Percentiles rank a stretch among this genome's conserved stretches.
Conservation (phyloP, 176 grass and related monocot genomes). For the Dendrocalamus sinicus region DNA sequence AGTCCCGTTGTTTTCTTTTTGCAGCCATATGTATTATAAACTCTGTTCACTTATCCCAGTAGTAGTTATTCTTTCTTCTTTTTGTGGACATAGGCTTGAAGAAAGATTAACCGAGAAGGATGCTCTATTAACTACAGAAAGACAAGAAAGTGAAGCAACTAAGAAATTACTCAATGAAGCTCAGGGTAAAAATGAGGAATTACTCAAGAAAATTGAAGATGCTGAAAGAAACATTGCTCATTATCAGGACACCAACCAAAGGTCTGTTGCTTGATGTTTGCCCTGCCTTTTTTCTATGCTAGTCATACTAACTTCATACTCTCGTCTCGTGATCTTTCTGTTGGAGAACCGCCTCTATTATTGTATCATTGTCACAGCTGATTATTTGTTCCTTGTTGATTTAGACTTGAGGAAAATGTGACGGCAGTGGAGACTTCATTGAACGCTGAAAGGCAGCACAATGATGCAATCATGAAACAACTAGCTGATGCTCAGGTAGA, state of each 20-base stretch:
- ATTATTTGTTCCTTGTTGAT: slow-evolving; percentile 45
- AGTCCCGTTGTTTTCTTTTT: slow-evolving; percentile 2
- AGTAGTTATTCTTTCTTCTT: slow-evolving; percentile 40
- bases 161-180: slow-evolving; percentile 64
- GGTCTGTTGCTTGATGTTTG: slow-evolving; percentile 53
- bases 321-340: slow-evolving; percentile 23
- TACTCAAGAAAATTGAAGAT: slow-evolving; percentile 62
- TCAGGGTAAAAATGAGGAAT: slow-evolving; percentile 59
- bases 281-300: slow-evolving; percentile 12
- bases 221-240: slow-evolving; percentile 55
- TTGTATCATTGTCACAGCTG: slow-evolving; percentile 7
- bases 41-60: slow-evolving; percentile 21
- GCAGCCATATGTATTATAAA: slow-evolving; percentile 26
- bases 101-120: slow-evolving; percentile 74
- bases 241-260: slow-evolving; percentile 62
- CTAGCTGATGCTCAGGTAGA: slow-evolving; percentile 53
- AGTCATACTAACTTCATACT: not conserved
- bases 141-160: slow-evolving; percentile 62
- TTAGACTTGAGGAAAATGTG: slow-evolving; percentile 61
- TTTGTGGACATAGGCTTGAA: slow-evolving; percentile 68
- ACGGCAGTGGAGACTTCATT: slow-evolving; percentile 55
- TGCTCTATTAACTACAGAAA: slow-evolving; percentile 56
- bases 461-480: slow-evolving; percentile 54
- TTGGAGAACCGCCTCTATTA: slow-evolving; percentile 39
- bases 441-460: slow-evolving; percentile 59